These are phyloP conservation scores for Fomitopsis pinicola DNA, from an alignment of 1,284 basidiomycete species.

Conservation along the genomic window DNA sequence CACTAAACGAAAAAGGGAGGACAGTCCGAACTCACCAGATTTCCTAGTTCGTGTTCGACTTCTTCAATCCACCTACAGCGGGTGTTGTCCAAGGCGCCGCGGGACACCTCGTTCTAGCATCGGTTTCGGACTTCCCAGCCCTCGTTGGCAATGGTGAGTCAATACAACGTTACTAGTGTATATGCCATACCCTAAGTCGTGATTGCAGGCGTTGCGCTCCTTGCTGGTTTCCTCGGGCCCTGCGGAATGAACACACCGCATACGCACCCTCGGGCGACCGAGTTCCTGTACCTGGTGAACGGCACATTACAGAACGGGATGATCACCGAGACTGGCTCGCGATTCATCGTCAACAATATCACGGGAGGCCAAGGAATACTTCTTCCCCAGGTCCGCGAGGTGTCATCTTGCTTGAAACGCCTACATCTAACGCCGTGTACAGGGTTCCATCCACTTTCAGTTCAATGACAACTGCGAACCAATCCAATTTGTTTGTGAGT, in stretches of 20 bases:
- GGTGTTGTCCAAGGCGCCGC: constrained; percentile 18
- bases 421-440: neutral
- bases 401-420: neutral
- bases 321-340: constrained; percentile 31
- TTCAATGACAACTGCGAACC: constrained; percentile 27
- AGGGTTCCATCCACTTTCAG: constrained; percentile 34
- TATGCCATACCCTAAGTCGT: neutral
- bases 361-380: constrained; percentile 29
- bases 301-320: constrained; percentile 29
- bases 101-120: constrained; percentile 22
- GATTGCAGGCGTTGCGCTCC: constrained; percentile 20
- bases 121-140: constrained; percentile 25
- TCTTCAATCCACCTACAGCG: constrained; percentile 18
- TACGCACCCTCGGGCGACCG: constrained; percentile 33
- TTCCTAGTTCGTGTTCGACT: constrained; percentile 26
- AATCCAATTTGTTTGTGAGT: constrained; percentile 14
- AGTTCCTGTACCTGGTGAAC: constrained; percentile 32
- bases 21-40: neutral
- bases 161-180: neutral
- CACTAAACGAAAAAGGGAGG: too few relatives aligned
- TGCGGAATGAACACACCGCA: constrained; percentile 37
- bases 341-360: constrained; percentile 30
- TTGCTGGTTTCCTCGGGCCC: constrained; percentile 24
- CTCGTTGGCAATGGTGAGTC: constrained; percentile 20
- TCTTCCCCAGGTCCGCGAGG: constrained; percentile 23